These are phyloP conservation scores for Favolaschia claudopus DNA, from an alignment of 768 basidiomycete genomes.

Conservation along the genomic window DNA sequence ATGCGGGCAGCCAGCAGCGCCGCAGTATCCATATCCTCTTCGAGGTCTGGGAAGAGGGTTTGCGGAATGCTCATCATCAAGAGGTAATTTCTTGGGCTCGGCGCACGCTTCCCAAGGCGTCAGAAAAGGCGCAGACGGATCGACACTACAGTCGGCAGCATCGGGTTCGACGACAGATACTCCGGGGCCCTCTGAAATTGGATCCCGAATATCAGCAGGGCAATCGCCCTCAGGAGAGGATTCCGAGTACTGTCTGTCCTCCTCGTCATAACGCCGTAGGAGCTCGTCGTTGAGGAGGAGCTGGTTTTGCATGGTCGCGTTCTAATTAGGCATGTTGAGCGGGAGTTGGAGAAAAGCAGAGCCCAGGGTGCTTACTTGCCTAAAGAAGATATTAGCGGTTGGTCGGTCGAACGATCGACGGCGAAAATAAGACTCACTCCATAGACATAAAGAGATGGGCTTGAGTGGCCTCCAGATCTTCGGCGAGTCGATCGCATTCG, in stretches of 20 bases:
- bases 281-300: slow-evolving; percentile 26
- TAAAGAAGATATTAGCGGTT: slow-evolving; percentile 2
- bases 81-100: slow-evolving; percentile 4
- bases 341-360: not conserved
- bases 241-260: too few species aligned
- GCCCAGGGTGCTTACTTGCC: slow-evolving; percentile 24
- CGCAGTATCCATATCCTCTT: slow-evolving; percentile 24
- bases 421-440: slow-evolving; percentile 9
- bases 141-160: not conserved
- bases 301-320: slow-evolving; percentile 25
- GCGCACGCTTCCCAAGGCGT: slow-evolving; percentile 17
- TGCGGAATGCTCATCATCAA: slow-evolving; percentile 16
- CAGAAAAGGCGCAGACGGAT: slow-evolving; percentile 15
- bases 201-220: slow-evolving; percentile 17
- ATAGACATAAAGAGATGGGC: slow-evolving; percentile 14
- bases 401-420: not conserved
- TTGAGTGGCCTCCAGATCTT: slow-evolving; percentile 15
- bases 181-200: not conserved
- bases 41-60: slow-evolving; percentile 5
- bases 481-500: slow-evolving; percentile 11
- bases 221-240: slow-evolving; percentile 26
- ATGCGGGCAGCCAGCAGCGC: slow-evolving; percentile 31
- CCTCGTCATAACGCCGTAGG: slow-evolving; percentile 22
- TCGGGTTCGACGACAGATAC: not conserved
- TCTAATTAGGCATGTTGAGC: slow-evolving; percentile 7